phyloP scores from a whole-genome alignment of 192 early-diverging fungal species.

The Rhizoclosmatium sp. region DNA sequence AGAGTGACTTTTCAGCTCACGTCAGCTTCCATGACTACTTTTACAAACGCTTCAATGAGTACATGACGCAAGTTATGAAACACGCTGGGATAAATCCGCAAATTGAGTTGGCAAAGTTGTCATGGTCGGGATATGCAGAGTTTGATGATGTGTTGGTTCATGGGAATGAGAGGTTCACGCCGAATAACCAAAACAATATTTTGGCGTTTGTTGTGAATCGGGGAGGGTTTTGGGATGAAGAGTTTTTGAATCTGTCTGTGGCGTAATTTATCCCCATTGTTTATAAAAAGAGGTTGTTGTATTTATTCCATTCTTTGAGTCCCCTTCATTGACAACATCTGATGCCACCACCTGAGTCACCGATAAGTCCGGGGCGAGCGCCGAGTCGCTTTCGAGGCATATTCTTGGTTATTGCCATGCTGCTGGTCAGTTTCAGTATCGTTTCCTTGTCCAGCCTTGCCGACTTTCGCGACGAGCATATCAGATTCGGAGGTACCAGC shows the following conservation, averaged over 20 bases:
- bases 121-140: slow-evolving; percentile 16
- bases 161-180: slow-evolving; percentile 30
- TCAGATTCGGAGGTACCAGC: too few relatives aligned
- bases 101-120: neutral
- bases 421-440: too few relatives aligned
- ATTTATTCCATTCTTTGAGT: too few relatives aligned
- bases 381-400: too few relatives aligned
- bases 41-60: neutral
- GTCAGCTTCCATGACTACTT: slow-evolving; percentile 20
- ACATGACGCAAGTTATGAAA: neutral
- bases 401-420: too few relatives aligned
- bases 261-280: neutral
- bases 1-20: neutral
- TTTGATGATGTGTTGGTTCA: slow-evolving; percentile 28
- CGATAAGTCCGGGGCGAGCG: too few relatives aligned
- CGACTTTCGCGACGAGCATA: too few relatives aligned
- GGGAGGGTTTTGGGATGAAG: slow-evolving; percentile 2
- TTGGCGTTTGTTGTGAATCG: neutral
- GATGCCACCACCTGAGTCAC: too few relatives aligned
- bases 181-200: slow-evolving; percentile 1
- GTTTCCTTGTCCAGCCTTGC: too few relatives aligned
- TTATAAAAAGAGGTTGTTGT: neutral
- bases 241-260: too few relatives aligned
- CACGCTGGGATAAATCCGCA: neutral
- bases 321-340: too few relatives aligned